Base-by-base conservation (phyloP, 2,329 filamentous ascomycete genomes). In the Grosmannia huntii region DNA sequence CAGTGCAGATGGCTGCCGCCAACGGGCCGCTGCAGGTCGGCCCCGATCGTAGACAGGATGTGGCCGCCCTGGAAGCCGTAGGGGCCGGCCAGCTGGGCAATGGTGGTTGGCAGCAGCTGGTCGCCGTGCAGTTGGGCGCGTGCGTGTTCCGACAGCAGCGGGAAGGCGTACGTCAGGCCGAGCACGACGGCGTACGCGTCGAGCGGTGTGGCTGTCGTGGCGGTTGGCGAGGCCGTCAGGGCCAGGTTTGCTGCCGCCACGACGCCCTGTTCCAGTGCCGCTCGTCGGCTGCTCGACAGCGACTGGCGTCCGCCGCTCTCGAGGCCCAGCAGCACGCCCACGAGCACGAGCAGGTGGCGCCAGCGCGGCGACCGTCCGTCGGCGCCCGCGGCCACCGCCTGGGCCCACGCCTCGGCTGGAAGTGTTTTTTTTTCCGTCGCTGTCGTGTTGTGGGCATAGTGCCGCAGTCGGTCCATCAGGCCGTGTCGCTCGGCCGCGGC, bases 301-400 rank as follows among this genome's bases (percentile, higher is more conserved):
- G 82, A 80, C 60, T 80, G 78, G 52, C 83, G 73, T 48, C 84
- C 79, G 60, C 81, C 77, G 19, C 79, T 75, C 63, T 87, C 86
- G 66, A 91, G 85, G 10, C 89, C 90, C 67, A 92, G 79, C 59
- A 96, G 71, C 25, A 95, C 74, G 3, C 90, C 91, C 0, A 85
- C 84, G 10, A 96, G 79, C 5, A 91, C 79, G n/a, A 96, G 75
- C 33, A 90, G 71, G 69, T 96, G 90, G 69, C 90, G 85, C 90
- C 90, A 96, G 66, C 89, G 76, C 28, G 76, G 78, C 19, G 82
- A 82, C 51, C 77, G 75, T 36, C 77, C 78, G 57, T 84, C 81
- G 11, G 79, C 75, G 41, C 81, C 82, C 64, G 77, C 78, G 50
- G 78, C 75, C 4, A 84, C 75, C 0, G 79, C 79, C 23, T 76